Evolutionary conservation across 805 yeast genomes (phyloP), one percentile per base, ranked within the genome.

Genomic region (Starmerella bombi): DNA sequence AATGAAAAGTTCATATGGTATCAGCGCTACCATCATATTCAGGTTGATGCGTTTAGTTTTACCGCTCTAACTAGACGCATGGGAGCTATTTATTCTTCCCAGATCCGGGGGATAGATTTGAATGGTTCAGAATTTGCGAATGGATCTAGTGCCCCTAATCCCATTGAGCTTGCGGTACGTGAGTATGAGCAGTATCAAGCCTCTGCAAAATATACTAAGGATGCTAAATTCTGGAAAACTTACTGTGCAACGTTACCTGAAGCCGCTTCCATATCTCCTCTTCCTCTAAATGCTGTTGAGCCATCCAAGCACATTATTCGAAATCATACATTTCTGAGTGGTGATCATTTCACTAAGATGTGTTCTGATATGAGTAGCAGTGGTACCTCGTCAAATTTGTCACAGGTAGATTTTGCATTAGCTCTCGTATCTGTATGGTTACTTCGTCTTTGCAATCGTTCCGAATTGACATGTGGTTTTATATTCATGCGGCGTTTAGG

Each of bases 401-500:
- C 21, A 1, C 30, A 33, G 5, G 38, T 38, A 18, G 45, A 45
- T n/a, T n/a, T 41, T 5, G 37, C 40, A 3, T 17, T 45, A 10
- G 48, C 43, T 10, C 33, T 45, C 3, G 14, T 42, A 2, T 25
- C 38, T 14, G 14, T 23, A n/a, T 45, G 48, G 48, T 29, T 45
- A 3, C n/a, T 45, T 34, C 48, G 48, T 1, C 21, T 45, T 17
- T 19, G 43, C 36, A 34, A 34, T 18, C 14, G 29, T 7, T 12
- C 16, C 2, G 37, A 32, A 4, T 36, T 45, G 43, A 21, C 39
- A 10, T 12, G 28, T 12, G 48, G 48, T 2, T 45, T 41, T 34
- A 45, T 45, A 16, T 42, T 45, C 14, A 45, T 45, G 48, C 34
- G 48, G 2, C 25, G 48, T 3, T 37, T 45, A 3, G 48, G 48